Conservation (phyloP, 163 green algal genomes). For the Chlamydomonas reinhardtii region DNA sequence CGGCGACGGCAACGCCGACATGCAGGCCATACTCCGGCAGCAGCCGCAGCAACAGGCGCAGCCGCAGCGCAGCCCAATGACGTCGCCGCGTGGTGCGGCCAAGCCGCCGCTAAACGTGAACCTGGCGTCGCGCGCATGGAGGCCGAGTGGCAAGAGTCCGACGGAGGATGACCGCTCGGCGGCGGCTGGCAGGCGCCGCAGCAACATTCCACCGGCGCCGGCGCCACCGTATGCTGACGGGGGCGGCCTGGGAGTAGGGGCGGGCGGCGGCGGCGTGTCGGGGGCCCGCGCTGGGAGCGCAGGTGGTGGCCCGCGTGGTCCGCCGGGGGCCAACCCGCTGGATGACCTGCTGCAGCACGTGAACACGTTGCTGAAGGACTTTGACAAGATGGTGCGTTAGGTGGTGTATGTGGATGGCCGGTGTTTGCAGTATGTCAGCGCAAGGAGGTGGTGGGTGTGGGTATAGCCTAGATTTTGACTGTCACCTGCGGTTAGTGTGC, state of each 20-base stretch:
- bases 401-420: too few species aligned
- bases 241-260: not conserved
- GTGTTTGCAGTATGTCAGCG: too few species aligned
- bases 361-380: slow-evolving; percentile 52
- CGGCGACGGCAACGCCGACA: too few species aligned
- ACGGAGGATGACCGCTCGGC: slow-evolving; percentile 17
- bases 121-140: not conserved
- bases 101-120: slow-evolving; percentile 29
- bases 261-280: not conserved
- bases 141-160: slow-evolving; percentile 17
- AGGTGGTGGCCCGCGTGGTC: not conserved
- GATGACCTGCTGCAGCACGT: slow-evolving; percentile 58
- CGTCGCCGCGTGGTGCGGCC: not conserved
- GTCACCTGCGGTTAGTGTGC: too few species aligned
- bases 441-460: too few species aligned
- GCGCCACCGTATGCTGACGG: not conserved
- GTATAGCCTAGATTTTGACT: too few species aligned
- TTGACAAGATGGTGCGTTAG: slow-evolving; percentile 43
- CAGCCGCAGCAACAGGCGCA: not conserved
- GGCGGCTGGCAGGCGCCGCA: not conserved
- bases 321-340: not conserved
- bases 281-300: not conserved
- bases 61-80: not conserved
- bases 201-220: slow-evolving; percentile 30
- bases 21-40: not conserved